Conservation (phyloP, 2,329 filamentous ascomycete genomes). For the Rhynchosporium secalis region DNA sequence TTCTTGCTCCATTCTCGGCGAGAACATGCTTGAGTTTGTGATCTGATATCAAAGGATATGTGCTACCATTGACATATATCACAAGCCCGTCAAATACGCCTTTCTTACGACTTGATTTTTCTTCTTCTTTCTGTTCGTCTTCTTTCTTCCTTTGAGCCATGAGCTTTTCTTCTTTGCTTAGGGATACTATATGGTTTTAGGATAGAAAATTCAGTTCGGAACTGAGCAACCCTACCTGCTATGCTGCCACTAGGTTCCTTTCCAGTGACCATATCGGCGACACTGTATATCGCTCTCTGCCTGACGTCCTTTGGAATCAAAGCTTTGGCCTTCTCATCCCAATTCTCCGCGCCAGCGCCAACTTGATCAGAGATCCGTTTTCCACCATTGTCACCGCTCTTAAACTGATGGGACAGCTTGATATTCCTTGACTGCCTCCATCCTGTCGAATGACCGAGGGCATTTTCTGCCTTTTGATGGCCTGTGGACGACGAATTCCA, state of each 20-base stretch:
- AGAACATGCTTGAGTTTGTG: conserved; percentile 81
- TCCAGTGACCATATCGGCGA: conserved; percentile 54
- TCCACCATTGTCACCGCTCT: conserved; percentile 56
- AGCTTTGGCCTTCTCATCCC: conserved; percentile 47
- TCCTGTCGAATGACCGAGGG: conserved; percentile 58
- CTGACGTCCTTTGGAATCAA: conserved; percentile 46
- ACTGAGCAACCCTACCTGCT: conserved; percentile 25
- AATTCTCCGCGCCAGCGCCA: conserved; percentile 62
- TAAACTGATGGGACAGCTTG: conserved; percentile 72
- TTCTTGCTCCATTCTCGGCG: conserved; percentile 68
- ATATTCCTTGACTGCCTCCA: conserved; percentile 71
- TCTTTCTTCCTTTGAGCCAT: conserved; percentile 46
- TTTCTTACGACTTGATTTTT: conserved; percentile 33
- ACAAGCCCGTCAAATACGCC: conserved; percentile 68
- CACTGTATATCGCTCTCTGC: conserved; percentile 42
- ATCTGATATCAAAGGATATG: conserved; percentile 77
- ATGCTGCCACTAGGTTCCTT: conserved; percentile 39
- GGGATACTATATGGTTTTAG: conserved; percentile 38
- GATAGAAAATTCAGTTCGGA: neutral
- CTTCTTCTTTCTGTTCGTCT: conserved; percentile 52
- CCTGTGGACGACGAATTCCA: conserved; percentile 76
- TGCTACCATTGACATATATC: conserved; percentile 87
- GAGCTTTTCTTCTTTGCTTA: conserved; percentile 28
- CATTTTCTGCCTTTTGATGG: conserved; percentile 74
- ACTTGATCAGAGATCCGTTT: conserved; percentile 63